These are phyloP conservation scores for Corallochytrium limacisporum DNA, from an alignment of 78 protist genomes.

Conservation along the genomic window DNA sequence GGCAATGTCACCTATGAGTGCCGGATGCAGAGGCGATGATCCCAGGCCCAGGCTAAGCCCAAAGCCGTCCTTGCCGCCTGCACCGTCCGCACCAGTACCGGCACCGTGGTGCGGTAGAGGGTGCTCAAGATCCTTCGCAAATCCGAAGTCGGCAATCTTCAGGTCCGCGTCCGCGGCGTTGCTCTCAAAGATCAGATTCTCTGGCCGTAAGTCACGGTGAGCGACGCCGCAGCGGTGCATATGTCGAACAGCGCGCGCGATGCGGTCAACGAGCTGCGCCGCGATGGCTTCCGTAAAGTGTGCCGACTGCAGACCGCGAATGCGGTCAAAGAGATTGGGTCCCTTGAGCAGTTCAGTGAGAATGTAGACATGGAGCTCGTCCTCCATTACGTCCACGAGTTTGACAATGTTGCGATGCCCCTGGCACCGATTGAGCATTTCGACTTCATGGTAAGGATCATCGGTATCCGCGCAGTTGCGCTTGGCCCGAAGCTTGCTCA, in stretches of 20 bases:
- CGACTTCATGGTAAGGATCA: no score
- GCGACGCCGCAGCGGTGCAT: background rate
- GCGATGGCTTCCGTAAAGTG: background rate
- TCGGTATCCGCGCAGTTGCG: no score
- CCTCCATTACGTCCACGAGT: background rate
- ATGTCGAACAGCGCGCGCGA: conserved; percentile 1
- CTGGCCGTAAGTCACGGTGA: background rate
- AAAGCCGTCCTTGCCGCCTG: no score
- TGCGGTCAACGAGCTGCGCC: background rate
- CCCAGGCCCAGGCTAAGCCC: no score
- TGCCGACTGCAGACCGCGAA: background rate
- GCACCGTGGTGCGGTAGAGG: no score
- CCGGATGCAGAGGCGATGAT: no score
- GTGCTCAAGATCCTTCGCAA: background rate
- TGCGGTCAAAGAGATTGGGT: background rate
- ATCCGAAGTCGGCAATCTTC: conserved; percentile 5
- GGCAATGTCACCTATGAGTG: no score
- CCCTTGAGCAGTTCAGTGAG: background rate
- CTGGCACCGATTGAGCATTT: no score
- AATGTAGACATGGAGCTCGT: background rate
- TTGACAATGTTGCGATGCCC: background rate
- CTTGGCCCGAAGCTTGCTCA: no score
- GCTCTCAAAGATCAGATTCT: conserved; percentile 1
- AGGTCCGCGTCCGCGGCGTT: background rate
- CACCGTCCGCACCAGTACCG: no score